Percentiles rank a stretch among this genome's conserved stretches.
Conservation (phyloP, 192 early-diverging fungal species). For the Chytriomyces sp. region DNA sequence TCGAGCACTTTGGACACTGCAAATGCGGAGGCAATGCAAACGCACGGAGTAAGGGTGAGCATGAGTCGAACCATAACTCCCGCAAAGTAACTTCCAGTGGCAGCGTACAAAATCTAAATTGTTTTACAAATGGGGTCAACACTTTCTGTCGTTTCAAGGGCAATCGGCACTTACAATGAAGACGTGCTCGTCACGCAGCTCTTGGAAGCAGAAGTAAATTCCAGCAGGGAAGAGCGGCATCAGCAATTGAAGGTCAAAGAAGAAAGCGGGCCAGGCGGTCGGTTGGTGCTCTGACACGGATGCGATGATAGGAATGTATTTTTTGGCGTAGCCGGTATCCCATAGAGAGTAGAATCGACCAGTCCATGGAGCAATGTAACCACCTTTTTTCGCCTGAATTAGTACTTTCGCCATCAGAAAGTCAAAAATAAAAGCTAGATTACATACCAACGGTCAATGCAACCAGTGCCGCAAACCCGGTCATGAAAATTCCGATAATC, state of each 20-base stretch:
- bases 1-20: slow-evolving; percentile 88
- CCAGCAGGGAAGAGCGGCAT: slow-evolving; percentile 97
- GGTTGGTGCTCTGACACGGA: slow-evolving; percentile 99
- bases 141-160: background rate
- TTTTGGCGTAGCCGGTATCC: slow-evolving; percentile 99
- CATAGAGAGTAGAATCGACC: slow-evolving; percentile 99
- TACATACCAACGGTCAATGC: slow-evolving; percentile 66
- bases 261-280: slow-evolving; percentile 98
- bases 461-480: slow-evolving; percentile 70
- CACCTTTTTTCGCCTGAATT: slow-evolving; percentile 37
- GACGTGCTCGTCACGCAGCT: slow-evolving; percentile 94
- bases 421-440: background rate
- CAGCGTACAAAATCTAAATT: slow-evolving; percentile 83
- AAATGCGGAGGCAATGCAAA: slow-evolving; percentile 92
- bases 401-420: too few species aligned
- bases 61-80: slow-evolving; percentile 99
- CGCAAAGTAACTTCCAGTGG: slow-evolving; percentile 99
- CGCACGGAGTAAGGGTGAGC: slow-evolving; percentile 96
- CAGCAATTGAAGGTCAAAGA: slow-evolving; percentile 98
- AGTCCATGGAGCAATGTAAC: slow-evolving; percentile 96
- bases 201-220: slow-evolving; percentile 93
- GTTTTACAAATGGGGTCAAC: background rate
- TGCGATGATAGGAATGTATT: slow-evolving; percentile 99
- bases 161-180: slow-evolving; percentile 66
- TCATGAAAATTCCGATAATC: slow-evolving; percentile 59